A percentile compares a stretch with the other conserved stretches of the same genome.
These are phyloP conservation scores for Mucor mucedo DNA, from an alignment of 371 early-diverging fungal species.

Conservation along the genomic window DNA sequence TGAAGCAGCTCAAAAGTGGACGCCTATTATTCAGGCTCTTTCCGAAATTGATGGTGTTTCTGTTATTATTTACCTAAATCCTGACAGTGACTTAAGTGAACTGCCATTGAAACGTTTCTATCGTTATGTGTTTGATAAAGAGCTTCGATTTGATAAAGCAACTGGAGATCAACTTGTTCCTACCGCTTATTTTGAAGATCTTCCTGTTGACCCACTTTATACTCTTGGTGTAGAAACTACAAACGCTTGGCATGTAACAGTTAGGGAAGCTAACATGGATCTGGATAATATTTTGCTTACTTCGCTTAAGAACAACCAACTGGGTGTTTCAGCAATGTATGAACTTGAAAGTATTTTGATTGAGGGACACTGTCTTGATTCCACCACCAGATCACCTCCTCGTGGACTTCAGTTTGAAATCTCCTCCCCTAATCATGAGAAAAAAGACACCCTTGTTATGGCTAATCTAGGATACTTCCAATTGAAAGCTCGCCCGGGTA, in stretches of 20 bases:
- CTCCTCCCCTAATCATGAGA: conserved; percentile 42
- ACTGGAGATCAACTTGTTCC: conserved; percentile 48
- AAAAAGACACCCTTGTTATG: conserved; percentile 94
- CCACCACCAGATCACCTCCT: conserved; percentile 69
- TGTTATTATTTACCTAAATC: conserved; percentile 69
- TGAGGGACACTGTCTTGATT: conserved; percentile 88
- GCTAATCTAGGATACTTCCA: conserved; percentile 96
- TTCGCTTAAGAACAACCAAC: conserved; percentile 40
- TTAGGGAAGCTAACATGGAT: conserved; percentile 82
- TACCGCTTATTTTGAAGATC: conserved; percentile 68
- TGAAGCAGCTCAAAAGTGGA: conserved; percentile 78
- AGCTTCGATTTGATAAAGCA: conserved; percentile 63
- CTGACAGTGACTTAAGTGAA: conserved; percentile 52
- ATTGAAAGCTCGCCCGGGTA: conserved; percentile 89
- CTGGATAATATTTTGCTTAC: conserved; percentile 87
- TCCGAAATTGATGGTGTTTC: conserved; percentile 63
- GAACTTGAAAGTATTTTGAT: conserved; percentile 83
- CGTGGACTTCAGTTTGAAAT: conserved; percentile 90
- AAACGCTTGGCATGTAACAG: conserved; percentile 87
- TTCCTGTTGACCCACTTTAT: conserved; percentile 80
- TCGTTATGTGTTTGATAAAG: conserved; percentile 77
- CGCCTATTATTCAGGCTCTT: conserved; percentile 68
- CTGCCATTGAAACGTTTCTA: conserved; percentile 87
- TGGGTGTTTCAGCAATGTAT: conserved; percentile 76
- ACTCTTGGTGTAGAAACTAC: conserved; percentile 88